Evolutionary conservation across 768 basidiomycete species (phyloP).

Genomic region (Asterophora lycoperdoides): DNA sequence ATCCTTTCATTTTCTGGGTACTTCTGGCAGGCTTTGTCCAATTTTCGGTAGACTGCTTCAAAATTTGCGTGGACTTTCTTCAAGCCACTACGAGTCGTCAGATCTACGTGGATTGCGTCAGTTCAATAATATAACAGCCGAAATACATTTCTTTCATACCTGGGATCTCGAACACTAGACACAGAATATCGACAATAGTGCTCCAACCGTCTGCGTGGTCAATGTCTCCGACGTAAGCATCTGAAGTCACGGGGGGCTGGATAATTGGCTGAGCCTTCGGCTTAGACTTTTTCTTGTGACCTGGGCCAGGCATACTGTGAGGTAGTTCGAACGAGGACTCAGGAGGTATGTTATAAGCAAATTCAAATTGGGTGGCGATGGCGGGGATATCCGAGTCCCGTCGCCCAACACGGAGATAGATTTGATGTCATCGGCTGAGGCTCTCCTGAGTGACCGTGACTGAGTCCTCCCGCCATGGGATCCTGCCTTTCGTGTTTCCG

Average conservation of each 20-base stretch:
- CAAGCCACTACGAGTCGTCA: conserved; percentile 51
- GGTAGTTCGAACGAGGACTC: too few relatives aligned
- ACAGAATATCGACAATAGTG: conserved; percentile 41
- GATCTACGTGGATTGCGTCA: conserved; percentile 43
- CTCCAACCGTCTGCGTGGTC: conserved; percentile 48
- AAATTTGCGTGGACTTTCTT: conserved; percentile 62
- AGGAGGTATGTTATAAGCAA: too few relatives aligned
- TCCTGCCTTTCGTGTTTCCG: conserved; percentile 11
- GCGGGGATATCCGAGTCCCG: too few relatives aligned
- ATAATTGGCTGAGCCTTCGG: conserved; percentile 2
- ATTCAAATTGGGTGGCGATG: too few relatives aligned
- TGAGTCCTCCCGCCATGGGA: too few relatives aligned
- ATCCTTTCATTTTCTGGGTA: conserved; percentile 43
- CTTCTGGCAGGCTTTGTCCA: conserved; percentile 46
- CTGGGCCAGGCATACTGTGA: conserved; percentile 27
- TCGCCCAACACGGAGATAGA: too few relatives aligned
- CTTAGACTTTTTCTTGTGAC: conserved; percentile 20
- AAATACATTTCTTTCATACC: too few relatives aligned
- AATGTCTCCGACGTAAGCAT: conserved; percentile 38
- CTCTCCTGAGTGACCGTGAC: not conserved
- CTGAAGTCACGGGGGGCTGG: conserved; percentile 9
- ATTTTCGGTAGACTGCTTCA: conserved; percentile 42
- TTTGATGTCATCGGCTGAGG: not conserved
- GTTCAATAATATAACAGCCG: too few relatives aligned
- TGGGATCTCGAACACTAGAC: conserved; percentile 49